Evolutionary conservation across 202 grass and related monocot species (phyloP).

Genomic region (Eragrostis tef): DNA sequence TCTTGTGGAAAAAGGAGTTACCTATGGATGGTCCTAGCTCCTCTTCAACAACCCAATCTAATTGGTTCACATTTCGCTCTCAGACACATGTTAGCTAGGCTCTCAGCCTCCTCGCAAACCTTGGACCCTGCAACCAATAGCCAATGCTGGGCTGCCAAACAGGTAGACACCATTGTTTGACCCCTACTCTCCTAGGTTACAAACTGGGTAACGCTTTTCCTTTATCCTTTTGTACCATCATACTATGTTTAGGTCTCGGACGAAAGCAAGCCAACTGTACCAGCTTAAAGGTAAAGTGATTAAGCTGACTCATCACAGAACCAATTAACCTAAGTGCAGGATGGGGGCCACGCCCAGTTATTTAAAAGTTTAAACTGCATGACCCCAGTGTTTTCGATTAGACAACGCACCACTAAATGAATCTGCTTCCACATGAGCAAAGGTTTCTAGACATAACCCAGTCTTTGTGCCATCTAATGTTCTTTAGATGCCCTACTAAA

Average conservation of each 20-base stretch:
- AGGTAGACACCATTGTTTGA: slow-evolving; percentile 39
- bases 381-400: slow-evolving; percentile 7
- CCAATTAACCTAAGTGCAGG: slow-evolving; percentile 1
- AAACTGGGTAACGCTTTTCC: slow-evolving; percentile 25
- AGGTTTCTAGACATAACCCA: slow-evolving; percentile 43
- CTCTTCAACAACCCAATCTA: slow-evolving; percentile 40
- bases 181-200: slow-evolving; percentile 36
- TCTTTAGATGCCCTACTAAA: slow-evolving; percentile 25
- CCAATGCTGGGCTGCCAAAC: slow-evolving; percentile 48
- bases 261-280: background rate
- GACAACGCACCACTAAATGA: slow-evolving; percentile 27
- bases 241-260: slow-evolving; percentile 1
- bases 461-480: slow-evolving; percentile 31
- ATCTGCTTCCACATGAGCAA: slow-evolving; percentile 30
- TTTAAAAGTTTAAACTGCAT: slow-evolving; percentile 3
- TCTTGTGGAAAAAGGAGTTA: slow-evolving; percentile 41
- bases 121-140: slow-evolving; percentile 37
- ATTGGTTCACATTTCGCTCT: slow-evolving; percentile 56
- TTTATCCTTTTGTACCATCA: slow-evolving; percentile 43
- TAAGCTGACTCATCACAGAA: slow-evolving; percentile 36
- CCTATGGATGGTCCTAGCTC: slow-evolving; percentile 31
- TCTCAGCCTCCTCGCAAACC: slow-evolving; percentile 45
- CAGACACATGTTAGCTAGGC: slow-evolving; percentile 30
- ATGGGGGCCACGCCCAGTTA: background rate
- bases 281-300: slow-evolving; percentile 17